Evolutionary conservation across 2,329 filamentous ascomycete species (phyloP).

Genomic region (Purpureocillium takamizusanense): DNA sequence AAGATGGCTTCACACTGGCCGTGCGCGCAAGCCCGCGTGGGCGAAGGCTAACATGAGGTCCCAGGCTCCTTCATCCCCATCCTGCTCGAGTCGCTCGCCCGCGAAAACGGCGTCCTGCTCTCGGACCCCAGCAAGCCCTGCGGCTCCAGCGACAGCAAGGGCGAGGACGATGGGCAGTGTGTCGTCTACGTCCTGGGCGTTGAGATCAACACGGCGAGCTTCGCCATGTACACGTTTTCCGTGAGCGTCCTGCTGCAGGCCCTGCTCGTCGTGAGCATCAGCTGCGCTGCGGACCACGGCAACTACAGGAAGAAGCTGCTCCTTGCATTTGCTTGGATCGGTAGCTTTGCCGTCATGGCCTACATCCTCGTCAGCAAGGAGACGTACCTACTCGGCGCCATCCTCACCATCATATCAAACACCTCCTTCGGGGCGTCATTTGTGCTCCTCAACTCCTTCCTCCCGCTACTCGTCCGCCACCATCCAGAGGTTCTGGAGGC

Average conservation of each 20-base stretch:
- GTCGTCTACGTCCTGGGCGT: slow-evolving; percentile 72
- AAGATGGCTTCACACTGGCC: not conserved
- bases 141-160: slow-evolving; percentile 50
- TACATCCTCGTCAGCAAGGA: slow-evolving; percentile 71
- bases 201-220: slow-evolving; percentile 91
- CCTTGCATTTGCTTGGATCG: slow-evolving; percentile 73
- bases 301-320: slow-evolving; percentile 83
- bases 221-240: slow-evolving; percentile 98
- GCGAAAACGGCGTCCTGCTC: slow-evolving; percentile 82
- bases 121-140: slow-evolving; percentile 71
- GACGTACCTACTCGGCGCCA: slow-evolving; percentile 69
- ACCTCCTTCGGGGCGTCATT: slow-evolving; percentile 93
- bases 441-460: slow-evolving; percentile 88
- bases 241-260: slow-evolving; percentile 84
- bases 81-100: slow-evolving; percentile 82
- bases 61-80: slow-evolving; percentile 91
- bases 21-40: slow-evolving; percentile 7
- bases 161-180: slow-evolving; percentile 56
- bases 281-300: slow-evolving; percentile 90
- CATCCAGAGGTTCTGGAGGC: slow-evolving; percentile 49
- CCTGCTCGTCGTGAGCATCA: slow-evolving; percentile 89
- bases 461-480: slow-evolving; percentile 82
- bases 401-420: slow-evolving; percentile 85
- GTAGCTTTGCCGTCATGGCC: slow-evolving; percentile 76
- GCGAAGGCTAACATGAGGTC: not conserved